Percentiles rank a stretch among this genome's conserved stretches.
Conservation (phyloP, 176 grass and related monocot species). For the Luzula sylvatica region DNA sequence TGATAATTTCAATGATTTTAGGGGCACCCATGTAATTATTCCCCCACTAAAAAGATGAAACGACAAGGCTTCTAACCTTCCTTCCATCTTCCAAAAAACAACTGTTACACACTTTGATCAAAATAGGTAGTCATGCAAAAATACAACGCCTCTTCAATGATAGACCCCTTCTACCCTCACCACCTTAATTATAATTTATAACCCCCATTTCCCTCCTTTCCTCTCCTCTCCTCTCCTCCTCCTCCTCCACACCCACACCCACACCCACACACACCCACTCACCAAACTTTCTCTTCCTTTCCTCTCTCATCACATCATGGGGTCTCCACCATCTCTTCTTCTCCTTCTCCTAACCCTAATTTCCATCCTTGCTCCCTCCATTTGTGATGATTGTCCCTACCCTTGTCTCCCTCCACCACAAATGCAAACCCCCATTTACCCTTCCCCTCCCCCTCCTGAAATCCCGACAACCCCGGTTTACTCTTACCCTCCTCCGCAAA, state of each 20-base stretch:
- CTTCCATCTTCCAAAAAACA: too few species aligned
- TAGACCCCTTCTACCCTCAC: constrained; percentile 5
- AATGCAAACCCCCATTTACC: constrained; percentile 8
- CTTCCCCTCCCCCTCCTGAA: not conserved
- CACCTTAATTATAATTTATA: constrained; percentile 1
- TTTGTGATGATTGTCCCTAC: constrained; percentile 39
- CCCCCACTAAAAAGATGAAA: too few species aligned
- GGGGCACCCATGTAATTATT: too few species aligned
- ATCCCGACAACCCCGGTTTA: constrained; percentile 18
- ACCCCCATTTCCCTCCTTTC: not conserved
- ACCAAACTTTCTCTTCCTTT: not conserved
- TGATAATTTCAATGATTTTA: too few species aligned
- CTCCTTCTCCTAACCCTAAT: constrained; percentile 27
- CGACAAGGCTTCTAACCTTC: too few species aligned
- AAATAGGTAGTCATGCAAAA: not conserved
- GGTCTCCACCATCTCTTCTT: not conserved
- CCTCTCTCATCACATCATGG: not conserved
- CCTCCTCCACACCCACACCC: too few species aligned
- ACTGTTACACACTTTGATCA: too few species aligned
- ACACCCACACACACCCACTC: not conserved
- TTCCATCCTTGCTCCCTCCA: not conserved
- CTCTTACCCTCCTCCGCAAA: constrained; percentile 41
- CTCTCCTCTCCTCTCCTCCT: too few species aligned
- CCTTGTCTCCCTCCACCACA: constrained; percentile 49
- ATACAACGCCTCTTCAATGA: not conserved